Evolutionary conservation across 306 rosid species (phyloP).

Genomic region (Acacia confusa): DNA sequence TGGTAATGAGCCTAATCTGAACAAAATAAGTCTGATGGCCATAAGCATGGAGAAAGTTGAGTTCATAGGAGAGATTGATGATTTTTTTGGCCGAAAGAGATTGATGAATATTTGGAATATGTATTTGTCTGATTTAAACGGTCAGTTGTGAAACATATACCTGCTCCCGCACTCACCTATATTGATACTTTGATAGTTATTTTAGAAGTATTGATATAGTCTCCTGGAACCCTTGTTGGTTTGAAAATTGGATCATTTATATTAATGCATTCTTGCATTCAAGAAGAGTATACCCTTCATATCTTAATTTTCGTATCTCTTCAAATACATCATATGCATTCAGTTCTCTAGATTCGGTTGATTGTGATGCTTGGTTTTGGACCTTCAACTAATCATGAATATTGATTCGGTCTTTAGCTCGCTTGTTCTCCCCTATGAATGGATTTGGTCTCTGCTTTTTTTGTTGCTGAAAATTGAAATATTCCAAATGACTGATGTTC

Average conservation of each 20-base stretch:
- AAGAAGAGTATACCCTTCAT: background rate
- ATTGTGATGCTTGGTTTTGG: background rate
- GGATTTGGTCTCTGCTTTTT: background rate
- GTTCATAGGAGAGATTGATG: background rate
- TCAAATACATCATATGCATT: background rate
- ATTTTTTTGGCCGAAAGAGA: background rate
- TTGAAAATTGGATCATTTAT: background rate
- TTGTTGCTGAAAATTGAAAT: background rate
- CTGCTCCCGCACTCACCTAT: no score
- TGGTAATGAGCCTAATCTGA: background rate
- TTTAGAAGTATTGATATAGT: background rate
- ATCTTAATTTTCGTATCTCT: background rate
- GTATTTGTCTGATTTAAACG: background rate
- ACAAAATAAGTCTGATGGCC: background rate
- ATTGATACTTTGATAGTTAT: background rate
- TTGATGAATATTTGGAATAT: conserved; percentile 3
- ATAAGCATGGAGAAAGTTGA: background rate
- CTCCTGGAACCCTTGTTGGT: conserved; percentile 24
- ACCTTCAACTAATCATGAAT: background rate
- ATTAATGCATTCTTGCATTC: background rate
- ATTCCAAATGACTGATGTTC: conserved; percentile 9
- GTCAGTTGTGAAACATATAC: background rate
- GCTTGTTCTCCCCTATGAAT: background rate
- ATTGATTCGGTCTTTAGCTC: background rate
- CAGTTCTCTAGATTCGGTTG: background rate